These are phyloP conservation scores for Aspergillus brunneoviolaceus DNA, from an alignment of 2,329 filamentous ascomycete species.

Conservation along the genomic window DNA sequence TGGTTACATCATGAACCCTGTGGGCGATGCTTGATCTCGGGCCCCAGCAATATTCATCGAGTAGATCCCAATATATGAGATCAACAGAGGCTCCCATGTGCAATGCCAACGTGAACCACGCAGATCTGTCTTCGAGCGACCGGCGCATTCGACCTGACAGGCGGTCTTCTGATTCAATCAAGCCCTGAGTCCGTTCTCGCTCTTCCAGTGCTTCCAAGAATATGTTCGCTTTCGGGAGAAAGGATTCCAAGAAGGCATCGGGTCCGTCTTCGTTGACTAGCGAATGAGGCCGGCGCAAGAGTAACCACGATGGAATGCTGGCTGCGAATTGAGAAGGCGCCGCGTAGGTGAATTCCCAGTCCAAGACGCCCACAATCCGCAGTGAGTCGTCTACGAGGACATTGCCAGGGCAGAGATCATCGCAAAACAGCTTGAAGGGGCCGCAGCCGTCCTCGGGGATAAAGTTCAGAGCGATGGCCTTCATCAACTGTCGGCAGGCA, in stretches of 20 bases:
- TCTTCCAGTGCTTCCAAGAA: neutral
- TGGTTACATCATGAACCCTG: neutral
- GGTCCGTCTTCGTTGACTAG: neutral
- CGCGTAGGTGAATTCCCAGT: constrained; percentile 32
- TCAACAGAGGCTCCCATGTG: constrained; percentile 3
- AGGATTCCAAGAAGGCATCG: neutral
- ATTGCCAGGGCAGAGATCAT: constrained; percentile 30
- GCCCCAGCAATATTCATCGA: constrained; percentile 15
- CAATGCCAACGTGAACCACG: constrained; percentile 10
- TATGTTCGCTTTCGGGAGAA: neutral
- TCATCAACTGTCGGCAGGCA: constrained; percentile 12
- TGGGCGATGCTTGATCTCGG: neutral
- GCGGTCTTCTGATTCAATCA: neutral
- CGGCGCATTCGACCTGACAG: constrained; percentile 5
- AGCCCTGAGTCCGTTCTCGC: neutral
- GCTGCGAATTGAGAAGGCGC: constrained; percentile 20
- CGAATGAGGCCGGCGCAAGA: constrained; percentile 9
- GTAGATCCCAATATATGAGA: constrained; percentile 12
- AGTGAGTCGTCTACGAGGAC: constrained; percentile 24
- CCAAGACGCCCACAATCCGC: constrained; percentile 23
- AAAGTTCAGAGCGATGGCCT: constrained; percentile 4
- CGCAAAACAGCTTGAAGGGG: constrained; percentile 25
- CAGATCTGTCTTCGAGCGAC: neutral
- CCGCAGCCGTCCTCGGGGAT: constrained; percentile 10
- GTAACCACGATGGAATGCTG: constrained; percentile 17